Percentiles rank a stretch among this genome's conserved stretches.
phyloP scores from a whole-genome alignment of 805 yeast genomes.

The Ogataea ganodermae region DNA sequence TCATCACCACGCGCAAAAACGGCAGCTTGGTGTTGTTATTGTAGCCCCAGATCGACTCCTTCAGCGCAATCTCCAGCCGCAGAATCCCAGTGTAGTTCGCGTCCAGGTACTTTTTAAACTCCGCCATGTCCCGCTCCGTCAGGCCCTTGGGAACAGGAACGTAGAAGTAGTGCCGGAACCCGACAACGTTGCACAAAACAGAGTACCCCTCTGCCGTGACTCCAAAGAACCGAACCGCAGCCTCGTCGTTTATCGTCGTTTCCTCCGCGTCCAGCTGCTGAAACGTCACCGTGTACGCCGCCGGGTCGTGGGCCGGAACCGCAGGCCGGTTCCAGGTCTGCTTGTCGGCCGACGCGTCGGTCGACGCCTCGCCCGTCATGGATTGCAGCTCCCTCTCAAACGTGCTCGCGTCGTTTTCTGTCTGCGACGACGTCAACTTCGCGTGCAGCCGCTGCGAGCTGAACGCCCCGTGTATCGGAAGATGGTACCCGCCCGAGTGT shows the following conservation, averaged over 20 bases:
- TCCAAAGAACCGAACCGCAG: constrained; percentile 85
- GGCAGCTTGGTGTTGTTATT: constrained; percentile 76
- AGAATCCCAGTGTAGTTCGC: constrained; percentile 58
- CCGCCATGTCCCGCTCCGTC: constrained; percentile 51
- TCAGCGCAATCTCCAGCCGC: constrained; percentile 62
- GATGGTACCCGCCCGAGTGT: constrained; percentile 30
- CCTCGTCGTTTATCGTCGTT: constrained; percentile 54
- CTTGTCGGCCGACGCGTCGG: constrained; percentile 21
- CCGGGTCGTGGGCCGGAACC: constrained; percentile 53
- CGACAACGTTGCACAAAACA: constrained; percentile 84
- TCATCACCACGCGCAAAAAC: constrained; percentile 71
- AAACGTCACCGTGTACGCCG: constrained; percentile 58
- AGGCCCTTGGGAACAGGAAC: constrained; percentile 89
- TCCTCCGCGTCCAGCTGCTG: constrained; percentile 98
- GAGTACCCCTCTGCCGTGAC: constrained; percentile 87
- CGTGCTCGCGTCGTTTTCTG: constrained; percentile 42
- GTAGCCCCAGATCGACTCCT: constrained; percentile 94
- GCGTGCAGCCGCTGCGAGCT: constrained; percentile 29
- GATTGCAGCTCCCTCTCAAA: constrained; percentile 54
- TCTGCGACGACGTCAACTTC: constrained; percentile 30
- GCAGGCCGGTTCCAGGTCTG: constrained; percentile 56
- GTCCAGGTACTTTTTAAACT: constrained; percentile 48
- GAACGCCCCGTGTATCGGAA: constrained; percentile 32
- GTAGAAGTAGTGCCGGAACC: constrained; percentile 86
- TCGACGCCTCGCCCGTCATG: constrained; percentile 39